Percentiles rank a stretch among this genome's conserved stretches.
phyloP scores from a whole-genome alignment of 495 filamentous ascomycete species.

The Tirmania nivea region DNA sequence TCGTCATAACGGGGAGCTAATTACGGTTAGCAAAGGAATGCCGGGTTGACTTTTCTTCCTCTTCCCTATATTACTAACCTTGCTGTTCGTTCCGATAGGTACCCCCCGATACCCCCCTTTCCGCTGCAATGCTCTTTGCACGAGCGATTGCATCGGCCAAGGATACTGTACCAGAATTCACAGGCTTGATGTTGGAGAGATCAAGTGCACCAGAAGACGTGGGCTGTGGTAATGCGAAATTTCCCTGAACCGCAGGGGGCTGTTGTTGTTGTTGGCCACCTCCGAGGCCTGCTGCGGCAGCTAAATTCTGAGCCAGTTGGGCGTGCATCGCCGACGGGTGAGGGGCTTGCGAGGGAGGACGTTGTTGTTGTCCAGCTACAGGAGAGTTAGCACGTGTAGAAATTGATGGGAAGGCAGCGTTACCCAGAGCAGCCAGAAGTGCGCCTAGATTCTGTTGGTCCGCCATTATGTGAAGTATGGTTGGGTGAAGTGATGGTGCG shows the following conservation, averaged over 20 bases:
- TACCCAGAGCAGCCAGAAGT: conserved; percentile 16
- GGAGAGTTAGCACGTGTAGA: background rate
- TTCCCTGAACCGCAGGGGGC: conserved; percentile 9
- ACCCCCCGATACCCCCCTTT: conserved; percentile 13
- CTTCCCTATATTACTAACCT: background rate
- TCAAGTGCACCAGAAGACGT: conserved; percentile 47
- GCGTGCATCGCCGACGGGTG: conserved; percentile 8
- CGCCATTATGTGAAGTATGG: conserved; percentile 8
- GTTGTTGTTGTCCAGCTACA: conserved; percentile 1
- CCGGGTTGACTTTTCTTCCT: background rate
- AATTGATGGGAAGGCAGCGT: background rate
- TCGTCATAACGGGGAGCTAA: conserved; percentile 20
- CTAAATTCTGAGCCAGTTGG: conserved; percentile 10
- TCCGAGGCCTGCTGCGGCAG: conserved; percentile 8
- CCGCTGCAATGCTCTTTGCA: conserved; percentile 46
- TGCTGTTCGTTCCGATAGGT: conserved; percentile 31
- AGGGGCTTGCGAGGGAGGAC: conserved; percentile 7
- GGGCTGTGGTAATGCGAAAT: conserved; percentile 42
- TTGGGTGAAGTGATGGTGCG: no score
- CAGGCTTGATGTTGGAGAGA: conserved; percentile 49
- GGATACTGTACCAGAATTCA: conserved; percentile 49
- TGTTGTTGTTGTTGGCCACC: conserved; percentile 7
- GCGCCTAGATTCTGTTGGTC: conserved; percentile 18
- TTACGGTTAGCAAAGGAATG: background rate
- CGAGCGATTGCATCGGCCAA: conserved; percentile 52